A percentile compares a stretch with the other conserved stretches of the same genome.
phyloP scores from a whole-genome alignment of 2,329 filamentous ascomycete genomes.

The Achaetomium macrosporum region DNA sequence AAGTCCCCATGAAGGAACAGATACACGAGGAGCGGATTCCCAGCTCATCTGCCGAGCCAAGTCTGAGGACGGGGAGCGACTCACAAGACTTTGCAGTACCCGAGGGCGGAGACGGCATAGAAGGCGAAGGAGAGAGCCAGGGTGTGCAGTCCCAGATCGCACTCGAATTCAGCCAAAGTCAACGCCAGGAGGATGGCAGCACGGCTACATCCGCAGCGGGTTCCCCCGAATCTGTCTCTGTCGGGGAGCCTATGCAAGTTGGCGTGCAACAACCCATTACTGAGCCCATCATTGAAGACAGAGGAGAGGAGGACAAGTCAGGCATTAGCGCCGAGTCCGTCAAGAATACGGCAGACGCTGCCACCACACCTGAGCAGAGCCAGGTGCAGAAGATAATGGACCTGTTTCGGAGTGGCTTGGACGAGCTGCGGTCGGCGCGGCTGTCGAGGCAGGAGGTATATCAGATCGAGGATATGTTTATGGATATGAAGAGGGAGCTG shows the following conservation, averaged over 20 bases:
- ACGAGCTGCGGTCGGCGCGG: constrained; percentile 51
- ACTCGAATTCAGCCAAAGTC: constrained; percentile 22
- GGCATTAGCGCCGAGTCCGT: neutral
- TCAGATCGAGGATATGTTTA: constrained; percentile 70
- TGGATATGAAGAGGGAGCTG: constrained; percentile 69
- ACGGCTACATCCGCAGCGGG: neutral
- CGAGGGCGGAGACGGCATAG: constrained; percentile 12
- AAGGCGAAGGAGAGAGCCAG: constrained; percentile 22
- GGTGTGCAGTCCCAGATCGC: constrained; percentile 30
- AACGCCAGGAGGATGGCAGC: constrained; percentile 11
- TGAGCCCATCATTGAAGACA: neutral
- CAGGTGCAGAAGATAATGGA: constrained; percentile 37
- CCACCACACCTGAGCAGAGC: neutral
- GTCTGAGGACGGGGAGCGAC: neutral
- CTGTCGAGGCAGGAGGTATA: constrained; percentile 61
- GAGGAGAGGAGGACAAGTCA: neutral
- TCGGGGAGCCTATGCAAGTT: constrained; percentile 13
- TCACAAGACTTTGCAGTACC: neutral
- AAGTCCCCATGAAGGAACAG: neutral
- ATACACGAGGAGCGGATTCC: constrained; percentile 9
- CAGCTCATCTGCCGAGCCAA: constrained; percentile 11
- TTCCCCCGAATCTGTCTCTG: neutral
- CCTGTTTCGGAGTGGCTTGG: constrained; percentile 50
- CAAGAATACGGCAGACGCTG: neutral
- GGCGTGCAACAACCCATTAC: constrained; percentile 1